Evolutionary conservation across 345 rosid species (phyloP).

Genomic region (Brassica juncea): DNA sequence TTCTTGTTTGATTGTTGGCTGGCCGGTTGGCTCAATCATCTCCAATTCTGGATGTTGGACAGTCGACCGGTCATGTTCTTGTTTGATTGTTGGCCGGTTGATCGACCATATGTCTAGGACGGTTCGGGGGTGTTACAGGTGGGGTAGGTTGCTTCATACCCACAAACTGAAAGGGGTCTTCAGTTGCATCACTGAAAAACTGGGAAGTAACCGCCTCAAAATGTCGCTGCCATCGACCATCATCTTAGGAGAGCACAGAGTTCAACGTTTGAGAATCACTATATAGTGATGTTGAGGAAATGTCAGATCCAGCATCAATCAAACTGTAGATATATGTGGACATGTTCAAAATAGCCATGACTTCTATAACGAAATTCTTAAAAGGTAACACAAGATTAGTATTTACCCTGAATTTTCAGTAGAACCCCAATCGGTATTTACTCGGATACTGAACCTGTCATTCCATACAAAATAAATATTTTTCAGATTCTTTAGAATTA

Average conservation of each 20-base stretch:
- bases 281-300: constrained; percentile 47
- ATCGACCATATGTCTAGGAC: too few relatives aligned
- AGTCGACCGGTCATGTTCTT: too few relatives aligned
- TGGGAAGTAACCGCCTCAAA: constrained; percentile 52
- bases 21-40: too few relatives aligned
- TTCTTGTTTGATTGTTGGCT: too few relatives aligned
- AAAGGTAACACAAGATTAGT: constrained; percentile 8
- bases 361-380: background rate
- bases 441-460: constrained; percentile 83
- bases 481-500: constrained; percentile 25
- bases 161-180: constrained; percentile 83
- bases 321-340: constrained; percentile 31
- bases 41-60: too few relatives aligned
- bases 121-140: background rate
- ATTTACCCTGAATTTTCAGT: constrained; percentile 54
- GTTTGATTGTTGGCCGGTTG: too few relatives aligned
- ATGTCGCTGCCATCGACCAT: constrained; percentile 77
- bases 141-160: constrained; percentile 84
- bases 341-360: constrained; percentile 33
- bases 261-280: constrained; percentile 61
- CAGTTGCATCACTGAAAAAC: constrained; percentile 54
- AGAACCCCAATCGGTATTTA: constrained; percentile 54
- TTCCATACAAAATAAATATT: constrained; percentile 15
- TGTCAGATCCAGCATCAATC: constrained; percentile 51
- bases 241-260: constrained; percentile 87